Base-by-base conservation (phyloP, 306 rosid genomes). In the Luffa acutangula region DNA sequence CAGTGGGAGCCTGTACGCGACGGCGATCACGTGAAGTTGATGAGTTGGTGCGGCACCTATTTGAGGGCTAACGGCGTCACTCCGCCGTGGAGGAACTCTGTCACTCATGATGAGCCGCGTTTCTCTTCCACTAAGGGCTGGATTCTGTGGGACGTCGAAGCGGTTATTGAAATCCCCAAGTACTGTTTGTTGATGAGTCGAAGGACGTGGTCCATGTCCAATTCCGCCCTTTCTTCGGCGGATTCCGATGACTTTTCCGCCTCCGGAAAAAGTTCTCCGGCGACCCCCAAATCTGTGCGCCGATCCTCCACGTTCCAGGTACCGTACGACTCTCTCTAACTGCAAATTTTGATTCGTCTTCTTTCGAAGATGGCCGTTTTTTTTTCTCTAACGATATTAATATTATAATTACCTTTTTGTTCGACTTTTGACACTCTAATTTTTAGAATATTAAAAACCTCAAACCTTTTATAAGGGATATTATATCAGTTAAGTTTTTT, bases 81-180 rank as follows among this genome's bases (percentile, higher is more conserved):
- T 17, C 99, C 97, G 2, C 99, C 99, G 12, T 95, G 99, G 99
- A 76, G 96, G 33, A 95, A 92, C 85, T 89, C 97, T 3, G 87
- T 95, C 3, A 95, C 98, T 14, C 98, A 95, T 51, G 98, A 95
- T 49, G 74, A 87, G 5, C 98, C 98, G 0, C 90, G 91, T 4
- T 79, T 96, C 49, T 87, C 97, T 5, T 78, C 80, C 0, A 95
- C 97, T 1, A 96, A 90, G 82, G 93, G 90, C 45, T 92, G 98
- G 98, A 43, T 95, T 39, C 34, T 91, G 71, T 95, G 97, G 97
- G 87, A 84, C 39, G 86, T 95, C 25, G 97, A 92, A 65, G 53
- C 62, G 7, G 74, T 42, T 1, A 4, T 45, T 31, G 34, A 78
- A 43, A 69, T 36, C 7, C 74, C 62, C 0, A 64, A 45, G 11